phyloP scores from a whole-genome alignment of 139 green algal genomes.

The Zygnema cylindricum region DNA sequence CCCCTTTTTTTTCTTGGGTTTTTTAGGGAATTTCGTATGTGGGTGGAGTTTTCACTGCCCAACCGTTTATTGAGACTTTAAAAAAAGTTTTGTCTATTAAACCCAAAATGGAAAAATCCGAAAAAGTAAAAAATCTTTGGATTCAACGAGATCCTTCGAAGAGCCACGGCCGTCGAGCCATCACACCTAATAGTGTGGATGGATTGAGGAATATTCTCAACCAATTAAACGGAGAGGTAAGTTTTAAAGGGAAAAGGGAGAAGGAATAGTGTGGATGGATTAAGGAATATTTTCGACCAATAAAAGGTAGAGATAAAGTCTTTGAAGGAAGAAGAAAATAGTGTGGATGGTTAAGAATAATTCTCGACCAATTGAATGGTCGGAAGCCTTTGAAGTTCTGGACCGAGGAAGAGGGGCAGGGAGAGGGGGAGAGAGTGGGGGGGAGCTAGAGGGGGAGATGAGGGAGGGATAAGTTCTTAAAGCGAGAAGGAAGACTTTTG shows the following conservation, averaged over 20 bases:
- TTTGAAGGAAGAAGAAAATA: background rate
- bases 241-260: background rate
- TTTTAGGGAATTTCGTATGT: constrained; percentile 6
- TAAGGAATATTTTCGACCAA: background rate
- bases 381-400: no score
- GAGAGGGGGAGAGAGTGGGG: no score
- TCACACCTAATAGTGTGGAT: background rate
- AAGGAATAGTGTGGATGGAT: background rate
- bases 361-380: no score
- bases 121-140: constrained; percentile 2
- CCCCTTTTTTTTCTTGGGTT: background rate
- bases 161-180: background rate
- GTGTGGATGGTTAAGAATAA: background rate
- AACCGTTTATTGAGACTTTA: background rate
- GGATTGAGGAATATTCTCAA: background rate
- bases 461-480: no score
- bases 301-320: background rate
- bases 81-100: background rate
- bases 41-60: background rate
- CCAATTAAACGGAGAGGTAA: background rate
- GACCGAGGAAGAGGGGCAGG: no score
- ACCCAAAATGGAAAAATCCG: no score
- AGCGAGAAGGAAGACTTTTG: no score
- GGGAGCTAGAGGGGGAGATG: no score
- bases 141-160: background rate